Evolutionary conservation across 2,329 filamentous ascomycete genomes (phyloP), one percentile per base, ranked within the genome.

Genomic region (Paecilomyces formosus): DNA sequence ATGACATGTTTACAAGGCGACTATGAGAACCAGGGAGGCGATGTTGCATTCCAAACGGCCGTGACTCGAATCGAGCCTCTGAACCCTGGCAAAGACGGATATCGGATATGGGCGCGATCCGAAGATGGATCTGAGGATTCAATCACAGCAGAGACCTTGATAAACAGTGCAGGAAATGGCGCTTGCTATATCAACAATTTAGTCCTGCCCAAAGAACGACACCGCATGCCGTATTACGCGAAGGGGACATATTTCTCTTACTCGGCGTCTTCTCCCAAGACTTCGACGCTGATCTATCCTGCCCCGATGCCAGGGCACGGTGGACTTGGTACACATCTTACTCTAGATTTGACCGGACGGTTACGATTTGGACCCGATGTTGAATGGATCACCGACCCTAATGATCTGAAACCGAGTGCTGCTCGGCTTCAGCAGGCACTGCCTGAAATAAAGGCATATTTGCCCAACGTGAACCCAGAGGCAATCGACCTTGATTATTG

Each of bases 201-300:
- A 82, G 83, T 97, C 39, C 80, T 90, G 0, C 65, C 76, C 0
- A 31, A 65, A 0, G 72, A 77, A 0, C 75, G 82, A 4, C 85
- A 85, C 55, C 77, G 78, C 45, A 82, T 74, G 24, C 82, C 91
- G 4, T 89, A 84, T 78, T 97, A 88, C 75, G 93, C 93, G 60
- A 99, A 99, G 78, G 94, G 94, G 0, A 93, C 90, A 61, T 99
- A 99, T 78, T 97, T 95, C 77, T 89, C 88, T 30, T 97, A 97
- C 77, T 75, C 82, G 0, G 78, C 85, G 1, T 84, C 86, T 0
- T 69, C 70, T 0, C 92, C 91, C 0, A 80, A 76, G 49, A 85
- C 92, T 11, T 79, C 76, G 1, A 90, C 88, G 0, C 84, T 99
- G 22, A 81, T 99, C 55, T 99, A 97, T 70, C 94, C 94, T 0